phyloP scores from a whole-genome alignment of 495 filamentous ascomycete genomes.

The Penicillium ochrochloron region DNA sequence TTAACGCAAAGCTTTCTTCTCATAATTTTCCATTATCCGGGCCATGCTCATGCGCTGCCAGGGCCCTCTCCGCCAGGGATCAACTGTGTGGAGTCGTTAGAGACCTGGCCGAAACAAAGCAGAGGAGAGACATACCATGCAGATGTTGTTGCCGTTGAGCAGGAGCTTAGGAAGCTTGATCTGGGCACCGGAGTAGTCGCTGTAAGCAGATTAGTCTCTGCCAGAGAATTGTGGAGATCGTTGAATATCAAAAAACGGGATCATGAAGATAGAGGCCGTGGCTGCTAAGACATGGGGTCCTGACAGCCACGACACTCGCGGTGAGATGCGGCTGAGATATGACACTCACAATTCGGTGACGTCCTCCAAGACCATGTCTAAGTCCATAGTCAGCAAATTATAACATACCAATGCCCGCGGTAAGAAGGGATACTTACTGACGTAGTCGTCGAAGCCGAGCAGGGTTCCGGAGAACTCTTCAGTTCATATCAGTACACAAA shows the following conservation, averaged over 20 bases:
- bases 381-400: slow-evolving; percentile 22
- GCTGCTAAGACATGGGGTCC: background rate
- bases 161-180: slow-evolving; percentile 91
- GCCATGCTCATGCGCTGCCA: slow-evolving; percentile 37
- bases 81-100: slow-evolving; percentile 57
- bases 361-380: slow-evolving; percentile 97
- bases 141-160: slow-evolving; percentile 98
- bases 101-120: background rate
- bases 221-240: background rate
- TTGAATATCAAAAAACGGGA: background rate
- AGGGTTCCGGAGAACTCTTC: slow-evolving; percentile 93
- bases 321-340: background rate
- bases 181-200: slow-evolving; percentile 85
- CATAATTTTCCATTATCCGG: slow-evolving; percentile 23
- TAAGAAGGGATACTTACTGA: slow-evolving; percentile 73
- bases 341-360: slow-evolving; percentile 90
- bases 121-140: slow-evolving; percentile 72
- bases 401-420: background rate
- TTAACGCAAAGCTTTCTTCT: slow-evolving; percentile 38
- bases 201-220: slow-evolving; percentile 45
- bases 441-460: slow-evolving; percentile 97
- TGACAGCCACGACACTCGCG: background rate
- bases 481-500: slow-evolving; percentile 25
- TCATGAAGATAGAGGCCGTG: background rate
- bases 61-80: slow-evolving; percentile 89